Percentiles rank a stretch among this genome's conserved stretches.
phyloP scores from a whole-genome alignment of 106 monocot species.

The Dioscorea dumetorum region DNA sequence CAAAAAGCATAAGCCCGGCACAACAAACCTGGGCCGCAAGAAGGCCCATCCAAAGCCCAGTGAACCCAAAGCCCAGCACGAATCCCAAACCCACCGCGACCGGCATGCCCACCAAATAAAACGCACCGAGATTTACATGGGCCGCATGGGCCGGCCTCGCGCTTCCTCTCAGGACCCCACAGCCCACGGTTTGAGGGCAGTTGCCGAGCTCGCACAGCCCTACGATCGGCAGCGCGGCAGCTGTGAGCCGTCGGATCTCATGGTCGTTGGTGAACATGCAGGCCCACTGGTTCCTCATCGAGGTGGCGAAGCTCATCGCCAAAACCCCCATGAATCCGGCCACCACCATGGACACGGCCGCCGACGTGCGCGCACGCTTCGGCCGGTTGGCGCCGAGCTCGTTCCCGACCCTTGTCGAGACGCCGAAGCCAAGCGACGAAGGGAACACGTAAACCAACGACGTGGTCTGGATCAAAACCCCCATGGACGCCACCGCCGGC shows the following conservation, averaged over 20 bases:
- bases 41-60: slow-evolving; percentile 4
- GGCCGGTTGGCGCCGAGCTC: slow-evolving; percentile 10
- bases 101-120: slow-evolving; percentile 40
- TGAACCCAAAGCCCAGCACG: slow-evolving; percentile 13
- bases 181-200: slow-evolving; percentile 59
- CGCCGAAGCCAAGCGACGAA: slow-evolving; percentile 10
- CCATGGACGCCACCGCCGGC: slow-evolving; percentile 9
- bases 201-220: slow-evolving; percentile 63
- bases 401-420: slow-evolving; percentile 3
- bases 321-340: neutral
- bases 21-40: slow-evolving; percentile 10
- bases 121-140: slow-evolving; percentile 43
- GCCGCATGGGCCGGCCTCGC: slow-evolving; percentile 42
- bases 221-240: slow-evolving; percentile 41
- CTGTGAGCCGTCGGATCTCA: slow-evolving; percentile 30
- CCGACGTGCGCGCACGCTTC: neutral
- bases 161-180: slow-evolving; percentile 46
- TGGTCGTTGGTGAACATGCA: slow-evolving; percentile 10
- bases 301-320: slow-evolving; percentile 5
- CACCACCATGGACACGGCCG: neutral
- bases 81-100: slow-evolving; percentile 40
- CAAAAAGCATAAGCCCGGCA: slow-evolving; percentile 8
- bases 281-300: slow-evolving; percentile 6
- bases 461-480: slow-evolving; percentile 7
- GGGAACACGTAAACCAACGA: slow-evolving; percentile 10